These are phyloP conservation scores for Leccinum variicolor DNA, from an alignment of 768 basidiomycete genomes.

Conservation along the genomic window DNA sequence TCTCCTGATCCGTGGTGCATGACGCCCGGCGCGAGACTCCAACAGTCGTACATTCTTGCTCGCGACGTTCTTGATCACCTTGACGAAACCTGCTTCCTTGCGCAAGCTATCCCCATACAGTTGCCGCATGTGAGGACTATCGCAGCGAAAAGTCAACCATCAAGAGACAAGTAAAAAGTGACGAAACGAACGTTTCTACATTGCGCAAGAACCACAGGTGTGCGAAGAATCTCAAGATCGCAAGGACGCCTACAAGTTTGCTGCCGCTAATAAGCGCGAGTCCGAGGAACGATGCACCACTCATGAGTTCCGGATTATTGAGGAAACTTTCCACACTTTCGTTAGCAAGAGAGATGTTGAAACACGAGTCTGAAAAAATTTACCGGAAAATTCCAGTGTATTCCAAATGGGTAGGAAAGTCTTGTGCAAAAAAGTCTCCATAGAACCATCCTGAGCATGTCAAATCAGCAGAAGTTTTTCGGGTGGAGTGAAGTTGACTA, in stretches of 20 bases:
- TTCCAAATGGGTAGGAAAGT: slow-evolving; percentile 84
- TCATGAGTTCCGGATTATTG: slow-evolving; percentile 95
- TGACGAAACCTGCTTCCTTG: slow-evolving; percentile 95
- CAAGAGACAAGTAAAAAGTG: not conserved
- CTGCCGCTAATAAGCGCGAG: slow-evolving; percentile 88
- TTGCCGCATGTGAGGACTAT: slow-evolving; percentile 96
- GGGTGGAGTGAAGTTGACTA: slow-evolving; percentile 28
- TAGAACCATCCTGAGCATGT: slow-evolving; percentile 86
- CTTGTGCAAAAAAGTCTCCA: slow-evolving; percentile 95
- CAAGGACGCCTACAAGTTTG: slow-evolving; percentile 84
- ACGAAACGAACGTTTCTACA: slow-evolving; percentile 78
- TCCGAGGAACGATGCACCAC: slow-evolving; percentile 94
- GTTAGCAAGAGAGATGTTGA: not conserved
- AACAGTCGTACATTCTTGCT: slow-evolving; percentile 75
- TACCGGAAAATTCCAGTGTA: slow-evolving; percentile 98
- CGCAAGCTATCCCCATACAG: slow-evolving; percentile 91
- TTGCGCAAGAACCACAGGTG: slow-evolving; percentile 95
- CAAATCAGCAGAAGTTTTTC: not conserved
- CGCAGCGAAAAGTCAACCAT: not conserved
- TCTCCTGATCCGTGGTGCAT: slow-evolving; percentile 78
- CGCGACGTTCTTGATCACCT: slow-evolving; percentile 95
- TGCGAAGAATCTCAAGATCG: slow-evolving; percentile 78
- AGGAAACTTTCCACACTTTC: slow-evolving; percentile 54
- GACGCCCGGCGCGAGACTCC: slow-evolving; percentile 72
- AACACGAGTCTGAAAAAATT: slow-evolving; percentile 10